These are phyloP conservation scores for Colletotrichum sp. DNA, from an alignment of 2,329 filamentous ascomycete species.

Conservation along the genomic window DNA sequence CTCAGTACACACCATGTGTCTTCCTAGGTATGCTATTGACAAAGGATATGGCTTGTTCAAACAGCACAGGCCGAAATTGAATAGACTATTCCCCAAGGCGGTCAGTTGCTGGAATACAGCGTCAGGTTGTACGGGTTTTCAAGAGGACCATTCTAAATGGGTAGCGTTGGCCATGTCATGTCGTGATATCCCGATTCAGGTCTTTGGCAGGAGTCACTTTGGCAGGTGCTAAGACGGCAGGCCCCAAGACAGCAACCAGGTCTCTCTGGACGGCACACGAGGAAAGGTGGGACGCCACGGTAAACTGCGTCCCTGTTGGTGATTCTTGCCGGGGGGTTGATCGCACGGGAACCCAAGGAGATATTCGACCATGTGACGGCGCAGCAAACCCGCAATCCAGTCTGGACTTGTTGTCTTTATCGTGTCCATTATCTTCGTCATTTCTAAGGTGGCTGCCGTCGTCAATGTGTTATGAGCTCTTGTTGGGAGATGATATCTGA, in stretches of 20 bases:
- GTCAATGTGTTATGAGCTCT: background rate
- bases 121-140: background rate
- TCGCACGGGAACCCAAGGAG: background rate
- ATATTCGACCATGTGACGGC: background rate
- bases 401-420: background rate
- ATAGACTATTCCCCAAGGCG: background rate
- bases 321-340: background rate
- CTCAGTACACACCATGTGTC: background rate
- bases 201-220: background rate
- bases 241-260: background rate
- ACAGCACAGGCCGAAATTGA: background rate
- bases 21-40: background rate
- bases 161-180: background rate
- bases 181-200: background rate
- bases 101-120: background rate
- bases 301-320: background rate
- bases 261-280: background rate
- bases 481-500: background rate
- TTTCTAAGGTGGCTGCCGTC: background rate
- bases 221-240: background rate
- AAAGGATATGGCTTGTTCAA: background rate
- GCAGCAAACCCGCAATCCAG: background rate
- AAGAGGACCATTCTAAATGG: background rate
- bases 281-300: background rate
- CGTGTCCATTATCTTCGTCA: fast-evolving